These are phyloP conservation scores for Xylariomycetidae sp. DNA, from an alignment of 2,329 filamentous ascomycete species.

Conservation along the genomic window DNA sequence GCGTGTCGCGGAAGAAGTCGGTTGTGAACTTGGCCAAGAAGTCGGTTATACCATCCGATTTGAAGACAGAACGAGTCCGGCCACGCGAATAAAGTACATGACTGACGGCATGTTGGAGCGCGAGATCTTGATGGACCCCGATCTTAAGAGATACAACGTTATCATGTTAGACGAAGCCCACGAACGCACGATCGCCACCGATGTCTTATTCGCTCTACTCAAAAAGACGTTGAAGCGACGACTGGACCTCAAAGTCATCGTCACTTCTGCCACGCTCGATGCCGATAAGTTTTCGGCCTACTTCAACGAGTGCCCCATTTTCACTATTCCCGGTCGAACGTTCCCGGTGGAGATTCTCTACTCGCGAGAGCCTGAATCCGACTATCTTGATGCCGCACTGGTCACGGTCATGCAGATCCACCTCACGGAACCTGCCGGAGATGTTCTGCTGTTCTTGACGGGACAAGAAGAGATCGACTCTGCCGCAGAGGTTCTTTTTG, in stretches of 20 bases:
- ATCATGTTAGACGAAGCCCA: constrained; percentile 99
- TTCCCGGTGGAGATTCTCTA: constrained; percentile 96
- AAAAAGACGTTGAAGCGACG: constrained; percentile 88
- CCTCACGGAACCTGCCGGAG: constrained; percentile 81
- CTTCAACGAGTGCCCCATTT: constrained; percentile 93
- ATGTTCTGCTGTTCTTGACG: constrained; percentile 94
- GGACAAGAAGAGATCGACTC: constrained; percentile 98
- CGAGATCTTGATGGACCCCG: constrained; percentile 88
- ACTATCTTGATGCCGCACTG: constrained; percentile 91
- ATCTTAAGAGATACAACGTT: constrained; percentile 83
- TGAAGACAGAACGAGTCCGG: constrained; percentile 82
- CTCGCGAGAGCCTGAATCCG: constrained; percentile 87
- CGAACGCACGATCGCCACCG: constrained; percentile 92
- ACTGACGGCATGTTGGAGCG: constrained; percentile 97
- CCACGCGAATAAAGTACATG: constrained; percentile 98
- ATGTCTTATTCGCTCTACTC: constrained; percentile 87
- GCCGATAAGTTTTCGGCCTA: constrained; percentile 97
- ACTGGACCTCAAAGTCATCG: constrained; percentile 87
- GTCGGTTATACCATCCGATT: constrained; percentile 98
- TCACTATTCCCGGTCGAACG: constrained; percentile 90
- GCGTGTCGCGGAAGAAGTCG: constrained; percentile 92
- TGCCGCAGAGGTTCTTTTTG: constrained; percentile 82
- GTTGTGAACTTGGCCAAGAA: constrained; percentile 82
- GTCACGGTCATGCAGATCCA: constrained; percentile 98
- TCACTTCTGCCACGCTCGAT: constrained; percentile 92